A percentile compares a stretch with the other conserved stretches of the same genome.
Evolutionary conservation across 2,329 filamentous ascomycete species (phyloP).

Genomic region (Canariomyces notabilis): DNA sequence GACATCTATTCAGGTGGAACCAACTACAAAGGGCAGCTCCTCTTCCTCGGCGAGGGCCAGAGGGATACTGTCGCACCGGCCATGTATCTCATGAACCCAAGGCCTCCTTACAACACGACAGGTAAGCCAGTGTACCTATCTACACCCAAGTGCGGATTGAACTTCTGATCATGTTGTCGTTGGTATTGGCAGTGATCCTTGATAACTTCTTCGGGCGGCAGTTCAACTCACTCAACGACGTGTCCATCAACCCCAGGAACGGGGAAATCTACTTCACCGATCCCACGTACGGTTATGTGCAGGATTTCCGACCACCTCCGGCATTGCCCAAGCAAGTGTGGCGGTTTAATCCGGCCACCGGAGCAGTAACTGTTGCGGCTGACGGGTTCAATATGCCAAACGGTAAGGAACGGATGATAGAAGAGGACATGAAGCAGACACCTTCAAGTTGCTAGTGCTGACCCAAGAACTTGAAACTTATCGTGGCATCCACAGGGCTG

Average conservation of each 20-base stretch:
- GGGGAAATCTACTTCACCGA: slow-evolving; percentile 63
- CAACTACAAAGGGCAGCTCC: slow-evolving; percentile 45
- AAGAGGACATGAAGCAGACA: background rate
- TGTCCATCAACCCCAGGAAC: slow-evolving; percentile 47
- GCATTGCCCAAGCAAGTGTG: slow-evolving; percentile 56
- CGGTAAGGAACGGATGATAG: slow-evolving; percentile 28
- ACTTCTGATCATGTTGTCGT: too few relatives aligned
- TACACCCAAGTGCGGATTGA: too few relatives aligned
- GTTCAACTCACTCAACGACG: slow-evolving; percentile 58
- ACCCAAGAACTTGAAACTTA: too few relatives aligned
- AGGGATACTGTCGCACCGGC: slow-evolving; percentile 38
- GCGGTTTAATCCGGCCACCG: slow-evolving; percentile 45
- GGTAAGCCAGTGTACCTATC: slow-evolving; percentile 27
- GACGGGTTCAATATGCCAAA: slow-evolving; percentile 54
- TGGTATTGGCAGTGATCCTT: slow-evolving; percentile 40
- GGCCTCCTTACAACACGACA: slow-evolving; percentile 46
- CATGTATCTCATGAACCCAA: slow-evolving; percentile 40
- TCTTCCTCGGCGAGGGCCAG: slow-evolving; percentile 48
- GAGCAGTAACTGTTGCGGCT: slow-evolving; percentile 49
- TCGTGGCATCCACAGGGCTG: too few relatives aligned
- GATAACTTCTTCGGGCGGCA: slow-evolving; percentile 56
- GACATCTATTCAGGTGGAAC: slow-evolving; percentile 37
- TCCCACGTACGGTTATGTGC: slow-evolving; percentile 53
- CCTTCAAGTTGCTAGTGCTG: background rate
- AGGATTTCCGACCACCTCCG: slow-evolving; percentile 51